Base-by-base conservation (phyloP, 257 asterid genomes). In the Prunella vulgaris region DNA sequence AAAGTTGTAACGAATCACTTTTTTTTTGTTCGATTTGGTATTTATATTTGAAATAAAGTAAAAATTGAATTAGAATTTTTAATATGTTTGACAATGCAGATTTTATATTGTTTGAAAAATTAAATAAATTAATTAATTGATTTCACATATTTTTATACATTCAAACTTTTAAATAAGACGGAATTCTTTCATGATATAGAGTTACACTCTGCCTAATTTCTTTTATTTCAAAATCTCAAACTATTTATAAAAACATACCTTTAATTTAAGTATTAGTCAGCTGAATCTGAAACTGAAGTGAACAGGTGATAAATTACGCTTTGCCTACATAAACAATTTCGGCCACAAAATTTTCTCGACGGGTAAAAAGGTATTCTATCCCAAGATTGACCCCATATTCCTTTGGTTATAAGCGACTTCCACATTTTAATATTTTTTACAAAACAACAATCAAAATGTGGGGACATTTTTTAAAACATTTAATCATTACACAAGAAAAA, bases 391-490 rank as follows among this genome's bases (percentile, higher is more conserved):
- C 60, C 38, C 75, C 69, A 74, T 65, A 72, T 71, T 46, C 70
- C 80, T 75, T 79, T 75, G 42, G 72, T 75, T 51, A 68, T 68
- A 79, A 75, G 71, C 74, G 38, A 70, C 51, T 68, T 65, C 52
- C 24, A n/a, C 10, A 61, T 46, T 61, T 46, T 66, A 75, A 44
- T 49, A 49, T 51, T 48, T 51, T 48, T 60, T 37, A 30, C 64
- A 46, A 46, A 53, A 79, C 30, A 53, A 9, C 48, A 68, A 69
- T 62, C 61, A 60, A 66, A 74, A 48, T 15, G 76, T 63, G 51
- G 77, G 51, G 72, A 38, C 53, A 64, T 17, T 37, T 38, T 6
- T 24, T 10, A 12, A 25, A 12, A 42, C 4, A 42, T 9, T 13
- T 13, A 1, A 66, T 66, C 52, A 60, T 64, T 35, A 10, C 57